Evolutionary conservation across 2,329 filamentous ascomycete species (phyloP), one percentile per base, ranked within the genome.

Genomic region (Xylariaceae sp.): DNA sequence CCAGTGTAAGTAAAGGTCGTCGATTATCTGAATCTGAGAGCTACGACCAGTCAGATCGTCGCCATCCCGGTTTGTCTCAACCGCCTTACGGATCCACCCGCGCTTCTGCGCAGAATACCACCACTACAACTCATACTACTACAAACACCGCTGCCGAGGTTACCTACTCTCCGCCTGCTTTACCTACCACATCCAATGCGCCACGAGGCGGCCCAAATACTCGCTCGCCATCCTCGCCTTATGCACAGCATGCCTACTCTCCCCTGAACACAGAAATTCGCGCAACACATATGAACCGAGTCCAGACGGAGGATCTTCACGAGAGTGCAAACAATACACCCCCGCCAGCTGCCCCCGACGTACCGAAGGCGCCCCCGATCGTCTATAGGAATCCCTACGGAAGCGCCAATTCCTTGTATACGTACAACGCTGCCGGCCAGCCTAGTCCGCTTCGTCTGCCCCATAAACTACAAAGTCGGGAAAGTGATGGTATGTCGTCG

Each of bases 341-440:
- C 50, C 77, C 74, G 9, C 80, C 83, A 15, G 75, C 78, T 53
- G 84, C 82, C 39, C 83, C 87, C 64, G 86, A 89, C 65, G 82
- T 80, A 34, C 83, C 86, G 57, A 79, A 78, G 67, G 80, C 77
- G 7, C 83, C 83, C 45, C 84, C 87, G 3, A 67, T 79, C 41
- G 84, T 81, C 69, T 86, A 84, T 71, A 80, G 76, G 61, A 76
- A 79, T 39, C 78, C 81, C 7, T 75, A 78, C 65, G 76, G 73
- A 47, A 75, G 73, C 64, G 72, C 73, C 51, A 73, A 69, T 15
- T 65, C 67, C 15, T 65, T 71, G 4, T 71, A 73, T 55, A 69
- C 67, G 23, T 69, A 71, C 65, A 65, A 68, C 67, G 61, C 67
- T 63, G 63, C 72, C 57, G 65, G 65, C 58, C 70, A 66, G 54